Evolutionary conservation across 306 rosid species (phyloP).

Genomic region (Citrullus colocynthis): DNA sequence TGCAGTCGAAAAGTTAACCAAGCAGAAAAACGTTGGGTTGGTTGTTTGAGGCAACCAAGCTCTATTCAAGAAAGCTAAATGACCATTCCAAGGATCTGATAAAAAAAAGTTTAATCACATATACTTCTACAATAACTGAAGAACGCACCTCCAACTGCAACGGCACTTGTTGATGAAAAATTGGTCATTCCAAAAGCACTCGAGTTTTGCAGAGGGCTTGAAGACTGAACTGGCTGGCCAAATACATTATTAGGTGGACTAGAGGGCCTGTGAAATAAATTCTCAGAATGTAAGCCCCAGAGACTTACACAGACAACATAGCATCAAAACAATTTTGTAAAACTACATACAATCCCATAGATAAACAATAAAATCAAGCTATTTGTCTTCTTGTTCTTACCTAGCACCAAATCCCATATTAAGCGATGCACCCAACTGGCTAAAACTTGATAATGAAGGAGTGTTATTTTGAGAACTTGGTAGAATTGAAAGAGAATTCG

Average conservation of each 20-base stretch:
- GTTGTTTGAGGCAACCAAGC: no score
- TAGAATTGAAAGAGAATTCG: constrained; percentile 22
- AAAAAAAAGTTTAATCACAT: no score
- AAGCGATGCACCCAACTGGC: constrained; percentile 55
- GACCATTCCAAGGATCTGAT: no score
- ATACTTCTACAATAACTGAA: neutral
- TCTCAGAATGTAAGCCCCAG: neutral
- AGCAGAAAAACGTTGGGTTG: no score
- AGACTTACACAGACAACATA: neutral
- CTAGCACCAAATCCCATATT: constrained; percentile 37
- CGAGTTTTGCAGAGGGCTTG: constrained; percentile 14
- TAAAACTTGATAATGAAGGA: constrained; percentile 69
- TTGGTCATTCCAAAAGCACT: constrained; percentile 14
- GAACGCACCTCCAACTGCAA: constrained; percentile 10
- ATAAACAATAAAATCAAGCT: neutral
- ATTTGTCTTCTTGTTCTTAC: constrained; percentile 23
- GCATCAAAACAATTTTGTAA: neutral
- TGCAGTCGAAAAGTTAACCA: no score
- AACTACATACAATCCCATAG: neutral
- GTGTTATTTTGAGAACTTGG: constrained; percentile 25
- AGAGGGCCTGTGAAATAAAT: constrained; percentile 36
- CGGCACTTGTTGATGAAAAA: constrained; percentile 16
- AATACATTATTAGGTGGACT: constrained; percentile 22
- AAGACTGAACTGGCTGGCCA: constrained; percentile 24
- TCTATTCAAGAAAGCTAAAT: no score